Evolutionary conservation across 208 protist genomes (phyloP).

Genomic region (Trypanosoma scelopori): DNA sequence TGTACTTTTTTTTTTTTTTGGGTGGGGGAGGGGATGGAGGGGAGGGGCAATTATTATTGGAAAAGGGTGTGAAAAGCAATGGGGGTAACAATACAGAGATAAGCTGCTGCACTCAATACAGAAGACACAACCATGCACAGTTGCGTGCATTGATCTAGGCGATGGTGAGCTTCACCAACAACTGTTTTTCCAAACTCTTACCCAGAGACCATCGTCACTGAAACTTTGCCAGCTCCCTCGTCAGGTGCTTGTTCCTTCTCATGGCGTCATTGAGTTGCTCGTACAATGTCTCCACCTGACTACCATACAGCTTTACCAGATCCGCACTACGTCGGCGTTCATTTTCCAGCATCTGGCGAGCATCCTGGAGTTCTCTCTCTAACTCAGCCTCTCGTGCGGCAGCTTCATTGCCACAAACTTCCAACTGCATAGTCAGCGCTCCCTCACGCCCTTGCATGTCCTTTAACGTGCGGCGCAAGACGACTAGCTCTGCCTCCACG

Average conservation of each 20-base stretch:
- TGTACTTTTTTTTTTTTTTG: too few relatives aligned
- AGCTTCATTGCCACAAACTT: slow-evolving; percentile 46
- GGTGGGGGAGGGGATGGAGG: too few relatives aligned
- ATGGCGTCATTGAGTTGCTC: slow-evolving; percentile 53
- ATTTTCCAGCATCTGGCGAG: slow-evolving; percentile 39
- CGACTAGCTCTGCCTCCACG: slow-evolving; percentile 12
- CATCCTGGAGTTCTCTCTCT: slow-evolving; percentile 31
- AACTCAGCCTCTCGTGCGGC: slow-evolving; percentile 30
- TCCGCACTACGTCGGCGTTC: slow-evolving; percentile 52
- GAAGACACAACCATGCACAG: not conserved
- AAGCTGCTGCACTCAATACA: too few relatives aligned
- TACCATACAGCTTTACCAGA: slow-evolving; percentile 61
- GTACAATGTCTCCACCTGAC: slow-evolving; percentile 61
- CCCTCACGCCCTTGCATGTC: slow-evolving; percentile 31
- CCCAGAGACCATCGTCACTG: not conserved
- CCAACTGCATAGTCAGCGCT: slow-evolving; percentile 53
- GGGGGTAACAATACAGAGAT: too few relatives aligned
- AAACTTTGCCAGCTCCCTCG: slow-evolving; percentile 19
- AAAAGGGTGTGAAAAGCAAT: too few relatives aligned
- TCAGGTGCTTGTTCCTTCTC: slow-evolving; percentile 29
- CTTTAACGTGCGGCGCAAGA: slow-evolving; percentile 13
- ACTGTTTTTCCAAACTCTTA: too few relatives aligned
- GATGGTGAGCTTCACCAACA: not conserved
- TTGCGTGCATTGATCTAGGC: not conserved
- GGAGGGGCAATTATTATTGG: too few relatives aligned